Evolutionary conservation across 164 flowering plant species (phyloP).

Genomic region (Liriodendron chinense): DNA sequence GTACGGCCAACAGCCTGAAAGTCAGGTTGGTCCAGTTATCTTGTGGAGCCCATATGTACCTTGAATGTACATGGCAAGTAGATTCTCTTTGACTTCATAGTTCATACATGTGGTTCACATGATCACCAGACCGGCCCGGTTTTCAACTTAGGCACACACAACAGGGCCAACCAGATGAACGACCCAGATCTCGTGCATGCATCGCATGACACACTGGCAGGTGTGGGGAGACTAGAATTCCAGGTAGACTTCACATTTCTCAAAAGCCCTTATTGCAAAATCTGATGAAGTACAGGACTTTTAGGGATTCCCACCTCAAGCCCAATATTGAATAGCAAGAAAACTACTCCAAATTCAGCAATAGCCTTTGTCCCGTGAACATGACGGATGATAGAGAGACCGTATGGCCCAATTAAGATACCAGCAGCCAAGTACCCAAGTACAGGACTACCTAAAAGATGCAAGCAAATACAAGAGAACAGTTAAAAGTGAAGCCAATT

Average conservation of each 20-base stretch:
- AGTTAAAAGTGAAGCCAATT: neutral
- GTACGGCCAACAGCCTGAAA: neutral
- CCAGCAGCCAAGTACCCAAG: conserved; percentile 99
- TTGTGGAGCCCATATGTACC: neutral
- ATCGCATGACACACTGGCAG: neutral
- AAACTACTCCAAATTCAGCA: conserved; percentile 99
- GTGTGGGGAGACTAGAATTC: neutral
- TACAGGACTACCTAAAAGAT: conserved; percentile 91
- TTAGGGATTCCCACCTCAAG: conserved; percentile 67
- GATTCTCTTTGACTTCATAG: neutral
- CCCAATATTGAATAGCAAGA: conserved; percentile 95
- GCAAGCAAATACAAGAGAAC: conserved; percentile 19
- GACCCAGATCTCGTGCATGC: neutral
- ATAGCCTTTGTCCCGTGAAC: conserved; percentile 98
- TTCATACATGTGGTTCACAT: neutral
- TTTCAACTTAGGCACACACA: neutral
- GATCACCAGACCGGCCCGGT: neutral
- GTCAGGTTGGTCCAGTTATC: too few species aligned
- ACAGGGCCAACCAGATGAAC: neutral
- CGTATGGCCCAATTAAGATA: conserved; percentile 98
- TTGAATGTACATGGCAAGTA: neutral
- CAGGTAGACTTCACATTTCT: neutral
- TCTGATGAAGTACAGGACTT: neutral
- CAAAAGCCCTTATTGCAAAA: neutral
- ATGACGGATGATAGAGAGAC: conserved; percentile 92